These are phyloP conservation scores for Thielaviopsis ethacetica DNA, from an alignment of 2,329 filamentous ascomycete genomes.

Conservation along the genomic window DNA sequence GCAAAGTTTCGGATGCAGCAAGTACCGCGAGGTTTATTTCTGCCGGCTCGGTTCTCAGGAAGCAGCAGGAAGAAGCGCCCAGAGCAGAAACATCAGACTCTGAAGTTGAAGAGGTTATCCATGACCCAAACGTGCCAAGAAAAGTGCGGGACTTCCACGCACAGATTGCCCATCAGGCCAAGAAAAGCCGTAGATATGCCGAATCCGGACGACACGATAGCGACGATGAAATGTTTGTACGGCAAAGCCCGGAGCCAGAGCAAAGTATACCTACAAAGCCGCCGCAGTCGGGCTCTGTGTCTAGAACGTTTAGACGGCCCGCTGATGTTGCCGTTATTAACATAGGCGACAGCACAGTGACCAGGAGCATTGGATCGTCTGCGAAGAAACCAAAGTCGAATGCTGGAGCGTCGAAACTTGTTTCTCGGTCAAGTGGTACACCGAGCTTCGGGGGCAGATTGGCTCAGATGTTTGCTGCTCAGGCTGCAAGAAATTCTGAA, in stretches of 20 bases:
- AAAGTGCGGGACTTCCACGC: slow-evolving; percentile 22
- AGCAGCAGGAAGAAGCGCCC: neutral
- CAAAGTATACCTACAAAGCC: neutral
- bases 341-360: slow-evolving; percentile 51
- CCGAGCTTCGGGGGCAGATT: slow-evolving; percentile 29
- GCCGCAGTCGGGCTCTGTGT: neutral
- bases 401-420: neutral
- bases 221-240: slow-evolving; percentile 9
- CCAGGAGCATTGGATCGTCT: slow-evolving; percentile 45
- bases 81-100: slow-evolving; percentile 3
- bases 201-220: slow-evolving; percentile 17
- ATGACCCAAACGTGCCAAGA: slow-evolving; percentile 11
- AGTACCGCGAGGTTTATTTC: neutral
- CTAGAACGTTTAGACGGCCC: slow-evolving; percentile 29
- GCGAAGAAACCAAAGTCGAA: slow-evolving; percentile 17
- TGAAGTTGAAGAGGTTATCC: slow-evolving; percentile 4
- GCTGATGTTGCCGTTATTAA: slow-evolving; percentile 59
- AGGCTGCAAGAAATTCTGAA: slow-evolving; percentile 11
- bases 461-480: slow-evolving; percentile 28
- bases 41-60: neutral
- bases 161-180: slow-evolving; percentile 15
- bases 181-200: neutral
- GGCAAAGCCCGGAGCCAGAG: neutral
- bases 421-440: neutral
- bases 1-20: neutral